These are phyloP conservation scores for Babesia sp. DNA, from an alignment of 169 alveolate genomes.

Conservation along the genomic window DNA sequence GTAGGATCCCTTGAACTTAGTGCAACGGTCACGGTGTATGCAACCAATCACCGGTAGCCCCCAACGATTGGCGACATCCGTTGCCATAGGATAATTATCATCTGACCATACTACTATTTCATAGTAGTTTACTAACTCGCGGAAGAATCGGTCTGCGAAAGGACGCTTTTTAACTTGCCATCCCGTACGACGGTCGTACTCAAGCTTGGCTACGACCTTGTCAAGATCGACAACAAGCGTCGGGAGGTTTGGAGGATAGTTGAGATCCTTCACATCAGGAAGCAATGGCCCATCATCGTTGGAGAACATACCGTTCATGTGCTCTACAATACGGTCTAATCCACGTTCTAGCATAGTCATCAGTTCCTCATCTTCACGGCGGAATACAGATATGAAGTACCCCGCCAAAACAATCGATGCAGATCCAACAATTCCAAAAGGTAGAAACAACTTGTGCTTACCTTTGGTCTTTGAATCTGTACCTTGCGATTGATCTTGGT, in stretches of 20 bases:
- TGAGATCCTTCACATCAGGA: conserved; percentile 84
- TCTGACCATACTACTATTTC: conserved; percentile 93
- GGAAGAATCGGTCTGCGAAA: conserved; percentile 87
- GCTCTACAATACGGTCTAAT: conserved; percentile 21
- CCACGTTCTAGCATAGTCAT: conserved; percentile 32
- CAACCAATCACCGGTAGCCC: conserved; percentile 88
- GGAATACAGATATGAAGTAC: conserved; percentile 14
- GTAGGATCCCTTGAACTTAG: conserved; percentile 73
- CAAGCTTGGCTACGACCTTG: conserved; percentile 83
- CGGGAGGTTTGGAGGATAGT: conserved; percentile 88
- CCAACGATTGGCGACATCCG: conserved; percentile 86
- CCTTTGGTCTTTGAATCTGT: not conserved
- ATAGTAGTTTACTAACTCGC: conserved; percentile 84
- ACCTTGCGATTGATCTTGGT: not conserved
- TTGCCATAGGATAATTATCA: conserved; percentile 86
- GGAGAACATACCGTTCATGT: conserved; percentile 67
- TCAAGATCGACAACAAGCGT: conserved; percentile 87
- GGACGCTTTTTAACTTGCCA: conserved; percentile 91
- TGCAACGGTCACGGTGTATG: conserved; percentile 83
- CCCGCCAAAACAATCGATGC: conserved; percentile 45
- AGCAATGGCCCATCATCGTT: conserved; percentile 80
- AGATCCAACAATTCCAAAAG: conserved; percentile 52
- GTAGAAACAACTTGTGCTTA: not conserved
- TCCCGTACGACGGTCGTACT: conserved; percentile 83
- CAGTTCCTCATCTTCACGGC: conserved; percentile 12